Percentiles rank a stretch among this genome's conserved stretches.
phyloP scores from a whole-genome alignment of 2,329 filamentous ascomycete genomes.

The Talaromyces sp. region DNA sequence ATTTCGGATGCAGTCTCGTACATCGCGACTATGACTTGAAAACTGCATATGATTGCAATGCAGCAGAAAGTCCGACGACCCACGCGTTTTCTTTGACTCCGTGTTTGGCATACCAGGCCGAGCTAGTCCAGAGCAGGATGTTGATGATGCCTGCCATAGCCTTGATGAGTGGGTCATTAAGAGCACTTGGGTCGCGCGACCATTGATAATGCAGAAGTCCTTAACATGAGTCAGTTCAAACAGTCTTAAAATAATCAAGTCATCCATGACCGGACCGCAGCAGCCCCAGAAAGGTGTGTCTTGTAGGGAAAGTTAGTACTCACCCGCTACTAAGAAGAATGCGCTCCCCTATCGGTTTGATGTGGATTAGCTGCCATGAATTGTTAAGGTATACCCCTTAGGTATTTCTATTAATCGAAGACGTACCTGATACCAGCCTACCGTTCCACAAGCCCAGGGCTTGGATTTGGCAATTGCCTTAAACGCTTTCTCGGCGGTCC shows the following conservation, averaged over 20 bases:
- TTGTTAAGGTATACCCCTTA: no score
- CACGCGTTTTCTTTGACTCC: constrained; percentile 28
- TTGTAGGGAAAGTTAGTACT: not conserved
- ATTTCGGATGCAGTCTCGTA: no score
- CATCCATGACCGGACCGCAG: no score
- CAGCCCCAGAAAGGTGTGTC: no score
- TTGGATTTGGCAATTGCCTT: constrained; percentile 24
- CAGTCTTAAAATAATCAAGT: no score
- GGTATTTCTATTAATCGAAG: no score
- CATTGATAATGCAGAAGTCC: constrained; percentile 33
- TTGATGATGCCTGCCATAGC: constrained; percentile 31
- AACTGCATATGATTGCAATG: constrained; percentile 28
- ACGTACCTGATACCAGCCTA: constrained; percentile 47
- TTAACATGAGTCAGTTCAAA: constrained; percentile 4
- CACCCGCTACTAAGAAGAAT: constrained; percentile 28
- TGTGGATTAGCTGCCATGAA: no score
- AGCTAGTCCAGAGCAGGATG: constrained; percentile 31
- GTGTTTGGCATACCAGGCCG: constrained; percentile 33
- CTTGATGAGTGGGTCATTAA: constrained; percentile 34
- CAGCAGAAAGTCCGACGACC: constrained; percentile 25
- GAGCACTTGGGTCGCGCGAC: constrained; percentile 22
- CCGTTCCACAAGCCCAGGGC: constrained; percentile 25
- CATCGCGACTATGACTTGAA: not conserved
- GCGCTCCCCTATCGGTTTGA: constrained; percentile 35
- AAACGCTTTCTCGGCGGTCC: constrained; percentile 28